Base-by-base conservation (phyloP, 352 stramenopile species). In the Thraustochytrium sp. region DNA sequence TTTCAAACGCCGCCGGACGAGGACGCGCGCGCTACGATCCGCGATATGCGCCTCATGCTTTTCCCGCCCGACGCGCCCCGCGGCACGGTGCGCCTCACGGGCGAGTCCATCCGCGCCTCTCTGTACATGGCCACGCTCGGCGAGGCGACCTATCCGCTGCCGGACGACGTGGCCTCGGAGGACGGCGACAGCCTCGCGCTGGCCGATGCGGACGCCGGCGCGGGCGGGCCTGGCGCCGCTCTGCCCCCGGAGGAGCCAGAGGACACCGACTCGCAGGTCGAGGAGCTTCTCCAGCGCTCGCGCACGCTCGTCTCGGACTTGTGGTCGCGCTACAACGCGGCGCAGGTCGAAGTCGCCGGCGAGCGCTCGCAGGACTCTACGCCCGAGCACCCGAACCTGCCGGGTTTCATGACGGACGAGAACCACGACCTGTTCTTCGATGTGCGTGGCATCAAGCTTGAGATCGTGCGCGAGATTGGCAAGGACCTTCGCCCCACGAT, bases 41-140 rank as follows among this genome's bases (percentile, higher is more conserved):
- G 61, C 29, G 61, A 84, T 2, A 16, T 84, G 26, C 55, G 63
- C 11, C 29, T 84, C 59, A 84, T 84, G 16, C 42, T 84, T 21
- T 84, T 84, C 31, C 75, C 53, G 9, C 11, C 18, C 29, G 21
- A 40, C 16, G 61, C 23, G 23, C 29, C 36, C 23, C 0, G 64
- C 5, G 75, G 75, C 23, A 82, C 75, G 0, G 38, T 84, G 31
- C 40, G 61, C 5, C 61, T 84, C 16, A 31, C 59, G 9, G 75
- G 31, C 5, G 75, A 84, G n/a, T 18, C 34, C 8, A 13, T 84
- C 5, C 54, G 49, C 13, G 68, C 68, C 11, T 80, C 68, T n/a
- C 42, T 61, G 42, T 80, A 34, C 53, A 80, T 80, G 68, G 31
- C 31, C 26, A 55, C 68, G 21, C 49, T 80, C 8, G 68, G 48